Percentiles rank a stretch among this genome's conserved stretches.
phyloP scores from a whole-genome alignment of 129 eudicot genomes.

The Centrapalus pauciflorus region DNA sequence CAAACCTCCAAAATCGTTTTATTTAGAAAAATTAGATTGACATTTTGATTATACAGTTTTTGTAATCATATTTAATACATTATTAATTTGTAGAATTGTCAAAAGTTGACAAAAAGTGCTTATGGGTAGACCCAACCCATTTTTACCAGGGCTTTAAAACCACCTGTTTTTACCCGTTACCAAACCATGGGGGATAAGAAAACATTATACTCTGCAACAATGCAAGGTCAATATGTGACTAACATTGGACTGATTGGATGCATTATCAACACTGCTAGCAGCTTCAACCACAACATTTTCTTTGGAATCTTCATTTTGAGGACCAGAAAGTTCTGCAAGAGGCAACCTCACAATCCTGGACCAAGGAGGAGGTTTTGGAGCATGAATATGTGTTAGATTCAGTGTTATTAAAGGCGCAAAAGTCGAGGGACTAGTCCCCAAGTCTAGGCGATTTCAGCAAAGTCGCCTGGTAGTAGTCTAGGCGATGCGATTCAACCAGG shows the following conservation, averaged over 20 bases:
- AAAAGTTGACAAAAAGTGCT: too few species aligned
- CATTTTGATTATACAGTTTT: too few species aligned
- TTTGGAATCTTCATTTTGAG: slow-evolving; percentile 29
- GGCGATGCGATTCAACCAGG: too few species aligned
- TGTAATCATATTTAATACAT: too few species aligned
- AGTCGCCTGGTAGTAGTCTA: too few species aligned
- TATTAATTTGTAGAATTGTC: too few species aligned
- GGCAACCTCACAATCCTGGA: slow-evolving; percentile 72
- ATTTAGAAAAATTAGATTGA: background rate
- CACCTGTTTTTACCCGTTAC: background rate
- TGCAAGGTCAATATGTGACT: slow-evolving; percentile 1
- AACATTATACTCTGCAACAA: background rate
- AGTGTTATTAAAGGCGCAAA: too few species aligned
- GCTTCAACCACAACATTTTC: slow-evolving; percentile 34
- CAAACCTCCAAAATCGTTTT: background rate
- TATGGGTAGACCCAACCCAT: too few species aligned
- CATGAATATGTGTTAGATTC: background rate
- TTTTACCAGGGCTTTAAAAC: background rate
- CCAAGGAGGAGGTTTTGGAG: slow-evolving; percentile 4
- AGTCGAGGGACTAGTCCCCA: too few species aligned
- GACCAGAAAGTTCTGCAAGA: slow-evolving; percentile 40
- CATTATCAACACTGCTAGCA: slow-evolving; percentile 22
- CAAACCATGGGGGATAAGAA: too few species aligned
- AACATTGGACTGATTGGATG: slow-evolving; percentile 20
- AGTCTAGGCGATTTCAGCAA: too few species aligned